Evolutionary conservation across 805 yeast species (phyloP).

Genomic region (Suhomyces pyralidae): DNA sequence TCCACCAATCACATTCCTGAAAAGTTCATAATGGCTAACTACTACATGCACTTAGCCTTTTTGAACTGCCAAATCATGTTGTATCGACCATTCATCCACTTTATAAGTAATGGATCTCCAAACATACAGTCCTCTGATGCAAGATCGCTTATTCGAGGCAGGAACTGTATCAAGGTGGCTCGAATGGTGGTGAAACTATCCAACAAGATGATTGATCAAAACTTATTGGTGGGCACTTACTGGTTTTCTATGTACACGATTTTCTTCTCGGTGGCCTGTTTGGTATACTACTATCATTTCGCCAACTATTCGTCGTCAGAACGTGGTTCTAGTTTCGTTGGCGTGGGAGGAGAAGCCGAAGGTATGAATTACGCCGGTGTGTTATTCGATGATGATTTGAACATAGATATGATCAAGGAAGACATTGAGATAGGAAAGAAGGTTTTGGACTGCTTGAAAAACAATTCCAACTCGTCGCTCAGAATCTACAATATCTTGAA

Average conservation of each 20-base stretch:
- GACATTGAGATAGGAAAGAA: slow-evolving; percentile 83
- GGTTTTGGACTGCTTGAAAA: slow-evolving; percentile 67
- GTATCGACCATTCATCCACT: slow-evolving; percentile 87
- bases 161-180: slow-evolving; percentile 81
- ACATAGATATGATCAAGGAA: slow-evolving; percentile 52
- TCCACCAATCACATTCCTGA: slow-evolving; percentile 36
- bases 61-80: slow-evolving; percentile 76
- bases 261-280: slow-evolving; percentile 83
- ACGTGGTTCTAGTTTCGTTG: slow-evolving; percentile 12
- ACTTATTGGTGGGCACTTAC: slow-evolving; percentile 76
- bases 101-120: slow-evolving; percentile 53
- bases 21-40: slow-evolving; percentile 68
- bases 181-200: slow-evolving; percentile 78
- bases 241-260: slow-evolving; percentile 91
- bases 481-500: slow-evolving; percentile 78
- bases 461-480: slow-evolving; percentile 71
- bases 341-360: not conserved
- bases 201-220: slow-evolving; percentile 70
- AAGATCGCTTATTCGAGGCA: slow-evolving; percentile 67
- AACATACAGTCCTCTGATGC: slow-evolving; percentile 42
- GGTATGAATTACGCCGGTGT: slow-evolving; percentile 45
- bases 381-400: slow-evolving; percentile 43
- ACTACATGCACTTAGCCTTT: slow-evolving; percentile 67
- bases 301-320: slow-evolving; percentile 26
- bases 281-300: slow-evolving; percentile 73